Evolutionary conservation across 495 filamentous ascomycete species (phyloP), one percentile per base, ranked within the genome.

Genomic region (Hyaloscypha hepaticicola): DNA sequence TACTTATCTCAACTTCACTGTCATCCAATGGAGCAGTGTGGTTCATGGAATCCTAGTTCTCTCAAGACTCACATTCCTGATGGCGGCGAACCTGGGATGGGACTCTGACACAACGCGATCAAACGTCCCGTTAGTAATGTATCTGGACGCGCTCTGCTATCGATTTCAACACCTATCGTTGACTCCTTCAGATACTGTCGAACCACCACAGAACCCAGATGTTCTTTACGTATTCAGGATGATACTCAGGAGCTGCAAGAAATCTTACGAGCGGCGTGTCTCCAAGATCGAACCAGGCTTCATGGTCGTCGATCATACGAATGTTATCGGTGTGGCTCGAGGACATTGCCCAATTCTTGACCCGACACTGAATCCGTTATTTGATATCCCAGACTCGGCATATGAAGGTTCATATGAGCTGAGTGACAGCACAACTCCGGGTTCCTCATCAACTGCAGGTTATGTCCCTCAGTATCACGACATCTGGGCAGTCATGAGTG

Each of bases 61-160:
- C 2, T 76, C 74, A 0, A 67, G 72, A 1, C 66, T 78, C 5
- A 72, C 69, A 0, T 74, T 77, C 8, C 70, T 72, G 41, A 70
- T 72, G 55, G 66, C 66, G 9, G 59, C 70, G 5, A 66, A 58
- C 2, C 68, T 72, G 67, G 70, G 70, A 26, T 71, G 69, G 63
- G 57, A 67, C 55, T 11, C 64, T 12, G 50, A 60, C 8, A 66
- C 49, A 3, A 66, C 67, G 3, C 57, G 64, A 14, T 21, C 55
- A 8, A 63, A 60, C 12, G 49, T 69, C 5, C 70, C 66, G 6
- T 25, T 72, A 22, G 52, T 61, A 0, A 66, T 69, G 61, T 72
- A 72, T 55, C 65, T 72, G 1, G 70, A 72, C 45, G 63, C 41
- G 26, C 62, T 72, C 1, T 67, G 67, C 27, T 72, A 58, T 26